Evolutionary conservation across 306 rosid genomes (phyloP).

Genomic region (Leucaena leucocephala): DNA sequence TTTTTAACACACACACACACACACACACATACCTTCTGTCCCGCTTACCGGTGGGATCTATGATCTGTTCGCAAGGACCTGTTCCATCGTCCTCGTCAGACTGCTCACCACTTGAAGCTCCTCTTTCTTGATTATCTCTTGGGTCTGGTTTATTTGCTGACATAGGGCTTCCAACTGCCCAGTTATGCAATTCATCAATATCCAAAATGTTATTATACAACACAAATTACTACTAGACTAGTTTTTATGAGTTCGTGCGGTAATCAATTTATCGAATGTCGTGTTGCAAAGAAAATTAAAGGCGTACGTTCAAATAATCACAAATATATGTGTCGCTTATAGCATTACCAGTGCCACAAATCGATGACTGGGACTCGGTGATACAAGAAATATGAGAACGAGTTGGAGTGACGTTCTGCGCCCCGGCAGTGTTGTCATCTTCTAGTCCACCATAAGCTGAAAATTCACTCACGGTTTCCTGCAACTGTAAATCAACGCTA

Average conservation of each 20-base stretch:
- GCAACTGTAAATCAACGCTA: constrained; percentile 32
- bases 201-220: background rate
- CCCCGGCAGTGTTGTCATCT: constrained; percentile 34
- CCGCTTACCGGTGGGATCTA: constrained; percentile 56
- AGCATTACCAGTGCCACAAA: constrained; percentile 55
- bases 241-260: too few relatives aligned
- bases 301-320: background rate
- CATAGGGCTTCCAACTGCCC: constrained; percentile 76
- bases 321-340: background rate
- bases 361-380: constrained; percentile 68
- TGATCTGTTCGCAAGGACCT: constrained; percentile 68
- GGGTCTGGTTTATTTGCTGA: constrained; percentile 60
- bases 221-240: background rate
- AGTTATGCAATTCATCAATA: constrained; percentile 15
- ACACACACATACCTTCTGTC: constrained; percentile 57
- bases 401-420: constrained; percentile 59
- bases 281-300: background rate
- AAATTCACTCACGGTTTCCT: constrained; percentile 59
- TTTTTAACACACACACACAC: background rate
- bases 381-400: constrained; percentile 60
- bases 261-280: background rate
- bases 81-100: constrained; percentile 82
- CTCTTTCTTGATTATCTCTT: constrained; percentile 56
- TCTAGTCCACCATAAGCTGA: constrained; percentile 50
- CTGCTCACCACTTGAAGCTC: constrained; percentile 68